Evolutionary conservation across 257 asterid species (phyloP), one percentile per base, ranked within the genome.

Genomic region (Solanum ahanhuiri): DNA sequence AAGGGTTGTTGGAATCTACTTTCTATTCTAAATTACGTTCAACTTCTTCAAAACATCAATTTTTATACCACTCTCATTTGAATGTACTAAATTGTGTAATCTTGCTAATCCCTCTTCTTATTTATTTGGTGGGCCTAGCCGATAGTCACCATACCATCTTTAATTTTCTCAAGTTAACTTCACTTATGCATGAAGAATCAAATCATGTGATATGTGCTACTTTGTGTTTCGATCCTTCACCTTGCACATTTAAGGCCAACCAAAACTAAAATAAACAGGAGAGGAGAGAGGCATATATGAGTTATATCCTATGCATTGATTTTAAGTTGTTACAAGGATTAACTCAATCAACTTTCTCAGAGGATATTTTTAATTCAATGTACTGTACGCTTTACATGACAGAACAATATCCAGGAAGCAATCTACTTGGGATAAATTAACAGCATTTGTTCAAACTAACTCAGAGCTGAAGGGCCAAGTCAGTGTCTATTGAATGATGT

Each of bases 401-500:
- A 43, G 25, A 25, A 28, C 33, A 22, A 17, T 17, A 45, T 28
- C 84, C 28, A 79, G 28, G 17, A 79, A 79, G 39, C 66, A 79
- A 79, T 79, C 34, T 79, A 79, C 22, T 79, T 45, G 3, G 39
- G 39, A 45, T 14, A 79, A 79, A 45, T 15, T 45, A 48, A 79
- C 25, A 15, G 25, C 41, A 48, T 79, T 79, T 45, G 66, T 77
- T 58, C 58, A 60, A 30, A n/a, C 83, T 73, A 72, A 12, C 88
- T 73, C 63, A 89, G 33, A 89, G 89, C 82, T 90, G 89, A 86
- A 91, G 90, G 51, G 88, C 85, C 84, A 90, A 87, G 83, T 88
- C 81, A 15, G 92, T 87, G 28, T 89, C 90, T 71, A 43, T 35
- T 10, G 86, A 67, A 22, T 9, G 35, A 22, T 67, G 48, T 41